These are phyloP conservation scores for Trametes villosa DNA, from an alignment of 768 basidiomycete genomes.

Conservation along the genomic window DNA sequence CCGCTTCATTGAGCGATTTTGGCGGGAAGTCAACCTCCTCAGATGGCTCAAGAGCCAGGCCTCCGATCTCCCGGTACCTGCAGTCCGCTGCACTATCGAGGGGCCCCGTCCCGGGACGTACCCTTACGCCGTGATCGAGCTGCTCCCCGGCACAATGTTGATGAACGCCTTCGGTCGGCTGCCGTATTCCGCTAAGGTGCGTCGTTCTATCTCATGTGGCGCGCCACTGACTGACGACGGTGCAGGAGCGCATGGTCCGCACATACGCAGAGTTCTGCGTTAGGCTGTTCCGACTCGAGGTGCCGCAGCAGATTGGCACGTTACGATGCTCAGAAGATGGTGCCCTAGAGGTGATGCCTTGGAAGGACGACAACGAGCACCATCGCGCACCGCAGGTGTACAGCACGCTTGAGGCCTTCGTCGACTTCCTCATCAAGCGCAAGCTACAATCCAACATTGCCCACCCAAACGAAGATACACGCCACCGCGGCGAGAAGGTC, in stretches of 20 bases:
- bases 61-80: not conserved
- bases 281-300: conserved; percentile 3
- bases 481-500: not conserved
- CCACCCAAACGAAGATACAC: not conserved
- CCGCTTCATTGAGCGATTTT: not conserved
- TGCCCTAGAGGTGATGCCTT: not conserved
- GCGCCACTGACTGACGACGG: not conserved
- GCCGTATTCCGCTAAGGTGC: not conserved
- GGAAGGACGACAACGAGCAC: not conserved
- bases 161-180: conserved; percentile 1
- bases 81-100: not conserved
- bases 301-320: conserved; percentile 12
- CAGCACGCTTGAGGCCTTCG: not conserved
- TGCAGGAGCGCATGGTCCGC: conserved; percentile 13
- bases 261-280: conserved; percentile 2
- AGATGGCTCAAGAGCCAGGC: conserved; percentile 11
- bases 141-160: not conserved
- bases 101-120: not conserved
- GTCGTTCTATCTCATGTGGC: not conserved
- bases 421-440: not conserved
- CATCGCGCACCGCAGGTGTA: not conserved
- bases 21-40: conserved; percentile 10
- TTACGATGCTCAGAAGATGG: not conserved
- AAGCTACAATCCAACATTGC: not conserved
- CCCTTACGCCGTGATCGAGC: not conserved